Evolutionary conservation across 805 yeast species (phyloP), one percentile per base, ranked within the genome.

Genomic region (Sugiyamaella mastotermitis): DNA sequence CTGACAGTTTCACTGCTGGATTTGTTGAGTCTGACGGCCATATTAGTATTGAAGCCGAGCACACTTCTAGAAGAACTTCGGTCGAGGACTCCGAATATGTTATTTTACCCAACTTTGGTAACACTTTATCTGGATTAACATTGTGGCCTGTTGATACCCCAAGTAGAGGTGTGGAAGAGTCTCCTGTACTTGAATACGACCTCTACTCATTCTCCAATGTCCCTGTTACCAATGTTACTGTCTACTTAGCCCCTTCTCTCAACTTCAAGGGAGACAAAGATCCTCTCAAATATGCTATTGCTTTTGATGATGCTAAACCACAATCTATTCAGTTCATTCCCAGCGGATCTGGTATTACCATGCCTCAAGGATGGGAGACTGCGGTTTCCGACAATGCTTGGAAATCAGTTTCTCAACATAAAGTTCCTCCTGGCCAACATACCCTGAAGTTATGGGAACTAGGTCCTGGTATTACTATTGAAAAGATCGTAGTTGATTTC

Each of bases 221-320:
- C 14, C 47, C 51, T 21, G 26, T 23, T 23, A 45, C 56, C 9
- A 40, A 41, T 19, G 31, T 48, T 14, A 38, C 37, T 9, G 42
- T 50, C 3, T 46, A 48, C 19, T 35, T 43, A 3, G 42, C 57
- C 3, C 57, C 59, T 29, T 45, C 55, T 14, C 42, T 53, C 32
- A 55, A 55, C 37, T 35, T 43, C 20, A 41, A 52, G 4, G 45
- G 47, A 25, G 53, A 51, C 4, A 16, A 28, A 19, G 30, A 44
- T 8, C 56, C 55, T 5, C 49, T 55, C 35, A 42, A 43, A 29
- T 55, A 54, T 36, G 57, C 50, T n/a, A 39, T 55, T 28, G 41
- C 55, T 3, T 34, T 55, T 25, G 59, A 55, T 36, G 54, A 51
- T 33, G 52, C 43, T 13, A 36, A 40, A 22, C 57, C 57, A 1